Percentiles rank a stretch among this genome's conserved stretches.
Evolutionary conservation across 805 yeast genomes (phyloP).

Genomic region (Wickerhamiella domercqiae): DNA sequence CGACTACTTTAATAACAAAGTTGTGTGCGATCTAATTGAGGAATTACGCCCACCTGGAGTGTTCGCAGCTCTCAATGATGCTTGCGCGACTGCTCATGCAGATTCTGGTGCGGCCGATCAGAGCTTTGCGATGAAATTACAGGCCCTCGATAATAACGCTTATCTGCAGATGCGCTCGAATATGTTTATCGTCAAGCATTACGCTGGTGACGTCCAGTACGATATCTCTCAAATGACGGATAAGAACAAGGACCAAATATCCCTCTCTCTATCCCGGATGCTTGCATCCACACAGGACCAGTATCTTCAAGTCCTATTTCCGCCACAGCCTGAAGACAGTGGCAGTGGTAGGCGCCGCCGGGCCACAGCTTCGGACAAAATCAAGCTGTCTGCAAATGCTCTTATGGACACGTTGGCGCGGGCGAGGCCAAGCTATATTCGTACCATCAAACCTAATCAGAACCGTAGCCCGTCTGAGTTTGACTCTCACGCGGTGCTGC

Average conservation of each 20-base stretch:
- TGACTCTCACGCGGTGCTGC: conserved; percentile 77
- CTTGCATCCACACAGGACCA: conserved; percentile 53
- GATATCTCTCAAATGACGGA: conserved; percentile 86
- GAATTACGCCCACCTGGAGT: conserved; percentile 89
- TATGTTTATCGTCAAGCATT: conserved; percentile 84
- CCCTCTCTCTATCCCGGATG: conserved; percentile 72
- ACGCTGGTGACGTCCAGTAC: conserved; percentile 96
- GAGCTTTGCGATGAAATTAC: conserved; percentile 81
- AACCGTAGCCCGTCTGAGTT: conserved; percentile 81
- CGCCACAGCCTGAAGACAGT: conserved; percentile 46
- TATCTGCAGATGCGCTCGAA: conserved; percentile 81
- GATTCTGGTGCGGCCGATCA: conserved; percentile 94
- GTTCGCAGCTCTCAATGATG: conserved; percentile 91
- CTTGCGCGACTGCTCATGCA: conserved; percentile 97
- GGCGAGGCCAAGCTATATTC: conserved; percentile 89
- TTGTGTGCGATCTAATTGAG: conserved; percentile 94
- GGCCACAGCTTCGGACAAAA: conserved; percentile 92
- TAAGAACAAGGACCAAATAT: conserved; percentile 87
- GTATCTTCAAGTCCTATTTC: conserved; percentile 46
- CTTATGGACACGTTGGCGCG: conserved; percentile 77
- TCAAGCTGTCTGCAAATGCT: conserved; percentile 78
- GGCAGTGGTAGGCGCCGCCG: conserved; percentile 44
- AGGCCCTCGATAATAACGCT: conserved; percentile 64
- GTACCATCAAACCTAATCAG: conserved; percentile 96
- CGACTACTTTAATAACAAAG: conserved; percentile 86